Evolutionary conservation across 805 yeast genomes (phyloP).

Genomic region (Ogataea naganishii): DNA sequence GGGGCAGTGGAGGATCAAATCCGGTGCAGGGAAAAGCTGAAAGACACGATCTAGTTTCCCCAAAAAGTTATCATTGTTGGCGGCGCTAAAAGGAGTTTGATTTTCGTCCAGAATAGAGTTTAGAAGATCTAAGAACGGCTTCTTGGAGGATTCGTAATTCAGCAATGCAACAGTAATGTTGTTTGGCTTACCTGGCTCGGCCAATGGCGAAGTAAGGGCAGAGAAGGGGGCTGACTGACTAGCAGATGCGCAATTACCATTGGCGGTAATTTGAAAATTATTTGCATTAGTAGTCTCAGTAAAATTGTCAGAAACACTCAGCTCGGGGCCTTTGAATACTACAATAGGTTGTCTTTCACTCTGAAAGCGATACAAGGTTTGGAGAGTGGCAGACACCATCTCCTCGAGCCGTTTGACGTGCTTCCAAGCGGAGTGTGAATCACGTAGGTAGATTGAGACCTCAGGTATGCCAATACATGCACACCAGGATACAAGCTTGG

Average conservation of each 20-base stretch:
- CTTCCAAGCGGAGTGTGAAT: constrained; percentile 20
- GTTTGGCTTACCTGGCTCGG: constrained; percentile 2
- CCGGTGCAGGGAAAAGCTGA: constrained; percentile 8
- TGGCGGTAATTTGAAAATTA: constrained; percentile 1
- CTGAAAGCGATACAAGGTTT: constrained; percentile 9
- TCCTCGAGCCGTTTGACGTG: constrained; percentile 14
- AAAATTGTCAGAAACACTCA: constrained; percentile 9
- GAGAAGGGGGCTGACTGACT: neutral
- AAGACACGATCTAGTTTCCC: constrained; percentile 8
- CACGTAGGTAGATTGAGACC: constrained; percentile 19
- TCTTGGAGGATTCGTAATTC: no score
- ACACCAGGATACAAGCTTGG: constrained; percentile 24
- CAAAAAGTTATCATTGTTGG: neutral
- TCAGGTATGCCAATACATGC: constrained; percentile 15
- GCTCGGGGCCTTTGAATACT: constrained; percentile 13
- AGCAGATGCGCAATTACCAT: constrained; percentile 8
- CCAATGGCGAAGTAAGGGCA: neutral
- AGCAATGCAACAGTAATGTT: no score
- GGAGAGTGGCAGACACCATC: constrained; percentile 18
- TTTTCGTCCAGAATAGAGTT: no score
- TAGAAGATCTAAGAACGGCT: no score
- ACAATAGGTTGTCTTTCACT: constrained; percentile 11
- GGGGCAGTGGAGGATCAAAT: constrained; percentile 12
- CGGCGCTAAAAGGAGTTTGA: constrained; percentile 2
- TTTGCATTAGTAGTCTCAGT: constrained; percentile 6